A percentile compares a stretch with the other conserved stretches of the same genome.
Evolutionary conservation across 2,329 filamentous ascomycete genomes (phyloP).

Genomic region (Proliferodiscus dingleyae): DNA sequence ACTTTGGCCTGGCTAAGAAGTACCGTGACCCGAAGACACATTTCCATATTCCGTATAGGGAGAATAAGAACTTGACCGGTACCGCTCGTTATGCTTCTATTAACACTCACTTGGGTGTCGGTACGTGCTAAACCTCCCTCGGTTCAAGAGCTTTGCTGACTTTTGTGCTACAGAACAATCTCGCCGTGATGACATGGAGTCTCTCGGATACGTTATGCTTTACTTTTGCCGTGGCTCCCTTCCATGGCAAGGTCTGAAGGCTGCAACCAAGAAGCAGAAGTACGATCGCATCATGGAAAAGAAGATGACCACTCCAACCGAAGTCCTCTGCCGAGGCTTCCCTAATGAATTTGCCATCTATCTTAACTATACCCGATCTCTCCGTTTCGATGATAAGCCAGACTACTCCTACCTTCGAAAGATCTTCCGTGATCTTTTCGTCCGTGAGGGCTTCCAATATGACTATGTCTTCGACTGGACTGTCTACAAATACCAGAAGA

Average conservation of each 20-base stretch:
- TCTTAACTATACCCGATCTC: slow-evolving; percentile 96
- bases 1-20: slow-evolving; percentile 99
- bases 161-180: slow-evolving; percentile 72
- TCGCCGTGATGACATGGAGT: slow-evolving; percentile 99
- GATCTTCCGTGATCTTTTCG: slow-evolving; percentile 99
- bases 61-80: slow-evolving; percentile 99
- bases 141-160: slow-evolving; percentile 26
- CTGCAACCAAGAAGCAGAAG: slow-evolving; percentile 99
- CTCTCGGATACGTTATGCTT: slow-evolving; percentile 97
- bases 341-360: slow-evolving; percentile 99
- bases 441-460: slow-evolving; percentile 98
- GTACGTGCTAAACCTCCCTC: slow-evolving; percentile 44
- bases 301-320: slow-evolving; percentile 99
- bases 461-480: slow-evolving; percentile 99
- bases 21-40: slow-evolving; percentile 99
- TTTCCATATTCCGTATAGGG: slow-evolving; percentile 98
- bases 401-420: slow-evolving; percentile 99
- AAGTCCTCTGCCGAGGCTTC: slow-evolving; percentile 97
- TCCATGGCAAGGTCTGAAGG: slow-evolving; percentile 97
- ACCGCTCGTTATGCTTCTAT: slow-evolving; percentile 98
- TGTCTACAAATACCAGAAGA: slow-evolving; percentile 99
- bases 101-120: slow-evolving; percentile 96
- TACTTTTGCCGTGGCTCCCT: slow-evolving; percentile 99
- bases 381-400: slow-evolving; percentile 99
- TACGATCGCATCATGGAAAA: slow-evolving; percentile 99